Percentiles rank a stretch among this genome's conserved stretches.
Evolutionary conservation across 2,329 filamentous ascomycete species (phyloP).

Genomic region (Thelonectria discophora): DNA sequence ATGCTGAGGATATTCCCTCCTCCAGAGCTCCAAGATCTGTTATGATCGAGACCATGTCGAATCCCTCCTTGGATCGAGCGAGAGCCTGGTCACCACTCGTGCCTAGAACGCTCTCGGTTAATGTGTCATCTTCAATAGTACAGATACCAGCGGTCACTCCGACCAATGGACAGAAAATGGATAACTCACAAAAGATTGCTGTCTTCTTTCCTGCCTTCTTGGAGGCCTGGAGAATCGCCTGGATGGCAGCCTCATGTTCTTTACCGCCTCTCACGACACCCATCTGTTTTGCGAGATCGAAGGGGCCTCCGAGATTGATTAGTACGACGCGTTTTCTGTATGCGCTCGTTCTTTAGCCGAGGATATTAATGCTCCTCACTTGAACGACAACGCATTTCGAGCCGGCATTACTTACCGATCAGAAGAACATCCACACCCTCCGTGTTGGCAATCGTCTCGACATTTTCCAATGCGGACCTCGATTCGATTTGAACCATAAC

Average conservation of each 20-base stretch:
- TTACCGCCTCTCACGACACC: conserved; percentile 17
- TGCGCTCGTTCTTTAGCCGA: too few relatives aligned
- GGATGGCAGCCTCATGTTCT: conserved; percentile 22
- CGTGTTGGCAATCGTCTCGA: conserved; percentile 15
- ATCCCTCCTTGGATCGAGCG: conserved; percentile 11
- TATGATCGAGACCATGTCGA: conserved; percentile 23
- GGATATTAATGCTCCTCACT: neutral
- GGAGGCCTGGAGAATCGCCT: conserved; percentile 13
- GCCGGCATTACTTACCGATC: conserved; percentile 10
- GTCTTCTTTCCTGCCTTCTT: conserved; percentile 19
- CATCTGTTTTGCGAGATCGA: conserved; percentile 22
- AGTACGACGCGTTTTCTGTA: neutral
- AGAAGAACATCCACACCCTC: conserved; percentile 20
- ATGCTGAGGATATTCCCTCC: neutral
- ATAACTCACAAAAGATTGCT: conserved; percentile 21
- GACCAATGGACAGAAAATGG: neutral
- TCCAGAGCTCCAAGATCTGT: conserved; percentile 9
- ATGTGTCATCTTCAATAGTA: neutral
- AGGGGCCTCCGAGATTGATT: conserved; percentile 23
- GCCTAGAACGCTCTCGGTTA: neutral
- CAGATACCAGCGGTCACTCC: neutral
- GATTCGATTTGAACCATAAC: conserved; percentile 24
- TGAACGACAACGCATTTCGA: neutral
- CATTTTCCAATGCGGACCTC: conserved; percentile 19
- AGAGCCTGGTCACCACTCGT: conserved; percentile 12